These are phyloP conservation scores for Ogataea pini DNA, from an alignment of 805 yeast genomes.

Conservation along the genomic window DNA sequence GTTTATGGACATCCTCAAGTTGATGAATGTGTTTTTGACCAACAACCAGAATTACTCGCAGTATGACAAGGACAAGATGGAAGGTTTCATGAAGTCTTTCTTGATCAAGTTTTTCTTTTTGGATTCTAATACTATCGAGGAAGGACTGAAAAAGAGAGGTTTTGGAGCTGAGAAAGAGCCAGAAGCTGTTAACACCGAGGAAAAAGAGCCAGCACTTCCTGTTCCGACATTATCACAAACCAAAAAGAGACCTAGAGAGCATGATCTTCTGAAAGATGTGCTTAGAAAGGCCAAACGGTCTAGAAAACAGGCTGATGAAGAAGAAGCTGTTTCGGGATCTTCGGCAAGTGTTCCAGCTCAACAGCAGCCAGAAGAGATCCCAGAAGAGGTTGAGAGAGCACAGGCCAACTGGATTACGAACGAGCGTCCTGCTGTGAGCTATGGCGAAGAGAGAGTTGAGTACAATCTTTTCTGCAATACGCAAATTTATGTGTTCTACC, in stretches of 20 bases:
- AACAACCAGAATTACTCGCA: constrained; percentile 74
- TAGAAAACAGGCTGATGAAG: constrained; percentile 28
- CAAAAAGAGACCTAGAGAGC: constrained; percentile 52
- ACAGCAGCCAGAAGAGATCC: constrained; percentile 20
- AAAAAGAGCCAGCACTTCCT: constrained; percentile 19
- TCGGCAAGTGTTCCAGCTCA: constrained; percentile 11
- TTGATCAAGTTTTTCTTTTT: constrained; percentile 70
- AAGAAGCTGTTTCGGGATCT: constrained; percentile 21
- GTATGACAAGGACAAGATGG: constrained; percentile 76
- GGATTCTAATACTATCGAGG: constrained; percentile 49
- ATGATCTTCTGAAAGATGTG: constrained; percentile 62
- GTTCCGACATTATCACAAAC: constrained; percentile 33
- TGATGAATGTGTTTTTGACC: constrained; percentile 66
- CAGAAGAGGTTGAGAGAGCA: constrained; percentile 36
- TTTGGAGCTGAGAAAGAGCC: constrained; percentile 27
- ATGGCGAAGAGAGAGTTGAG: constrained; percentile 46
- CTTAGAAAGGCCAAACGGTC: constrained; percentile 44
- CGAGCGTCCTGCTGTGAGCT: constrained; percentile 25
- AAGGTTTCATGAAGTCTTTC: constrained; percentile 69
- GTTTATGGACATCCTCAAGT: constrained; percentile 68
- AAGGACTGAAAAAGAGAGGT: constrained; percentile 37
- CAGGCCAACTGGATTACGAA: constrained; percentile 38
- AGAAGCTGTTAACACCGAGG: constrained; percentile 26
- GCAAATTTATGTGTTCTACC: constrained; percentile 83
- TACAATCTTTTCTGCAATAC: constrained; percentile 87